A percentile compares a stretch with the other conserved stretches of the same genome.
These are phyloP conservation scores for Psilocybe azurescens DNA, from an alignment of 768 basidiomycete species.

Conservation along the genomic window DNA sequence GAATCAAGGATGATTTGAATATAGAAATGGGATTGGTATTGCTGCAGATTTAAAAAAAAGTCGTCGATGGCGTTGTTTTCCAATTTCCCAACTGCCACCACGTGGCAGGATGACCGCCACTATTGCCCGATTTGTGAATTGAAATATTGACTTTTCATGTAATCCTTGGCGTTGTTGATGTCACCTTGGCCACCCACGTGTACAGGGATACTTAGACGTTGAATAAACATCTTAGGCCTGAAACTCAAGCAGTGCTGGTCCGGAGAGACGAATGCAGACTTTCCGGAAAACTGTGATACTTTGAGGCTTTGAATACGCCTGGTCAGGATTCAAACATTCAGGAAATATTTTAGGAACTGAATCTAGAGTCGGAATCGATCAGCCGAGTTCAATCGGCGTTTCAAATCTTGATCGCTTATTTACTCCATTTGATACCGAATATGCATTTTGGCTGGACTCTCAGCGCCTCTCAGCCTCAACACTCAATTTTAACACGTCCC, in stretches of 20 bases:
- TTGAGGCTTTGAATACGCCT: not conserved
- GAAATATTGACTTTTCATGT: not conserved
- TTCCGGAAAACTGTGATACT: no score
- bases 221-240: no score
- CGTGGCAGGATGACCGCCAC: not conserved
- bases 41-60: no score
- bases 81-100: not conserved
- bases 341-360: not conserved
- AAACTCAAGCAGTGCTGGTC: no score
- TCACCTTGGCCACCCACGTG: no score
- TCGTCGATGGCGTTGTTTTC: no score
- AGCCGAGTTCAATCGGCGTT: not conserved
- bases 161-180: not conserved
- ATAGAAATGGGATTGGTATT: no score
- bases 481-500: no score
- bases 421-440: not conserved
- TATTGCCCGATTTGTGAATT: constrained; percentile 3
- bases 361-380: not conserved
- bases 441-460: not conserved
- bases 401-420: not conserved
- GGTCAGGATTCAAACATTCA: not conserved
- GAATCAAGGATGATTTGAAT: no score
- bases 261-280: not conserved
- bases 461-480: not conserved
- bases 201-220: no score